Conservation (phyloP, 805 yeast genomes). For the Nakazawaea peltata region DNA sequence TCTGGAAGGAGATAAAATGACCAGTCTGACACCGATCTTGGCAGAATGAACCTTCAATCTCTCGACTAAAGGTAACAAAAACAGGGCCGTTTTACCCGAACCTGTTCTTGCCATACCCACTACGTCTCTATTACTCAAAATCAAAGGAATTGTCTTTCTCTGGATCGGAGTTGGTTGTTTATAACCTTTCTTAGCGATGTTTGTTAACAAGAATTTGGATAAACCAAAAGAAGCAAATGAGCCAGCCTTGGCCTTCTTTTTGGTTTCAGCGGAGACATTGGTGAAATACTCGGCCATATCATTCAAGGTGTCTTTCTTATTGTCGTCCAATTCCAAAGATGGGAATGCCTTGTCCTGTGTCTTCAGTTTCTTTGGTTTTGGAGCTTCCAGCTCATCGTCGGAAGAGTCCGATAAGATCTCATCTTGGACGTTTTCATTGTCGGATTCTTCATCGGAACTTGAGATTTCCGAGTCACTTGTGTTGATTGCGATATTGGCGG, state of each 20-base stretch:
- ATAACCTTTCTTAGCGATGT: slow-evolving; percentile 79
- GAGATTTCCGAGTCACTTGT: slow-evolving; percentile 20
- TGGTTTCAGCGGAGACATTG: slow-evolving; percentile 27
- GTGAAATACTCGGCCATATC: slow-evolving; percentile 29
- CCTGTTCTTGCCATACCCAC: slow-evolving; percentile 99
- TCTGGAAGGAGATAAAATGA: slow-evolving; percentile 89
- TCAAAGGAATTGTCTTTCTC: slow-evolving; percentile 87
- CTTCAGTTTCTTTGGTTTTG: slow-evolving; percentile 12
- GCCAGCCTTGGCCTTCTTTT: slow-evolving; percentile 63
- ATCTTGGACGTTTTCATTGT: slow-evolving; percentile 38
- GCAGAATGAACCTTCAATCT: slow-evolving; percentile 77
- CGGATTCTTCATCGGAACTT: slow-evolving; percentile 20
- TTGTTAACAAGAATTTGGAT: slow-evolving; percentile 59
- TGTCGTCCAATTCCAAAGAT: slow-evolving; percentile 33
- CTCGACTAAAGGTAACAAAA: slow-evolving; percentile 84
- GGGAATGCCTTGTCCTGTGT: slow-evolving; percentile 24
- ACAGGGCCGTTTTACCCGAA: slow-evolving; percentile 98
- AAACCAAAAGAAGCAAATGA: slow-evolving; percentile 88
- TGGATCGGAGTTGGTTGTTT: slow-evolving; percentile 97
- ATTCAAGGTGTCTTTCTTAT: slow-evolving; percentile 19
- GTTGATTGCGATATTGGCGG: slow-evolving; percentile 46
- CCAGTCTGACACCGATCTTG: slow-evolving; percentile 81
- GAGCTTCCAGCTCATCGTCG: slow-evolving; percentile 19
- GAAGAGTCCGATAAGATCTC: slow-evolving; percentile 36
- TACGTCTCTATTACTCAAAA: slow-evolving; percentile 82